Base-by-base conservation (phyloP, 768 basidiomycete genomes). In the Plicaturopsis crispa region DNA sequence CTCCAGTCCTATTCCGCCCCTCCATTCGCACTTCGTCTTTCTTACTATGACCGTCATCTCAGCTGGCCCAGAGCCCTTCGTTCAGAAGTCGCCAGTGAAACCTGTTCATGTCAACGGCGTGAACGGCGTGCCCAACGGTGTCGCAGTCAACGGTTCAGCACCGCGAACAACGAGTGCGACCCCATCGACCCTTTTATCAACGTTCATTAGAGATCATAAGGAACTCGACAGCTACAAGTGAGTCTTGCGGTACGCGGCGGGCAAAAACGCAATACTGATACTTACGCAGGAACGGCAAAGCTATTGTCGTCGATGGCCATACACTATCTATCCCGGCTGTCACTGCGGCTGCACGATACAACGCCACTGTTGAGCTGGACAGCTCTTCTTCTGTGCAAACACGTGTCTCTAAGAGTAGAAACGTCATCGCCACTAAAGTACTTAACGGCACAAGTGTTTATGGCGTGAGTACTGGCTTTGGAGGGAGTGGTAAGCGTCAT, bases 401-500 rank as follows among this genome's bases (percentile, higher is more conserved):
- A 4, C 75, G 72, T 21, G 67, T 91, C 32, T 60, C 67, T n/a
- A 74, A 72, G 46, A 78, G 80, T 47, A 77, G 82, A 24, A 59
- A 69, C 33, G 71, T 80, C 41, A 75, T 90, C 31, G 62, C 71
- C 16, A 67, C 70, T 49, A 88, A 88, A 57, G 70, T 90, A 26
- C 69, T 72, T 16, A 64, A 68, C 3, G 77, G 79, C 7, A 69
- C 74, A 36, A 84, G 81, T 46, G 70, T 92, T 14, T 92, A 92
- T 48, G 89, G 89, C 17, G 82, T 91, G 30, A 83, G 83, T 2
- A 76, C 78, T 2, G 89, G 89, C 33, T 92, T 87, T 50, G 89
- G 88, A 28, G 88, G 87, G n/a, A 84, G 80, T 49, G 64, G 67
- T 65, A 42, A 26, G 59, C n/a, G n/a, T 40, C 18, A 33, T 31